phyloP scores from a whole-genome alignment of 306 rosid genomes.

The Dicorynia guianensis region DNA sequence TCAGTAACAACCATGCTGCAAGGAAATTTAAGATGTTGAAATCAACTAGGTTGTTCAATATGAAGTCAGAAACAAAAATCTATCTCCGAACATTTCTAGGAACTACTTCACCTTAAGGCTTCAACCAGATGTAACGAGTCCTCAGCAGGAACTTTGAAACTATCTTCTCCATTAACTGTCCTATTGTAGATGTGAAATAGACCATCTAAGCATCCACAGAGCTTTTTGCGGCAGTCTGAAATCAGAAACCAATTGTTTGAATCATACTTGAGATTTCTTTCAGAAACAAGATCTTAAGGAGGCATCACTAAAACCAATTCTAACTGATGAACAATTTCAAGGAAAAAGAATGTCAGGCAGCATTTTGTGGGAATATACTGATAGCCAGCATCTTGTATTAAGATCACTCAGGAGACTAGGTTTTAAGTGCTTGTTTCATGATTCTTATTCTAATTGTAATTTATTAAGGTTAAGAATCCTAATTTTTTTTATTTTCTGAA shows the following conservation, averaged over 20 bases:
- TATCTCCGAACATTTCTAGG: conserved; percentile 19
- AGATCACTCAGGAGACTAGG: neutral
- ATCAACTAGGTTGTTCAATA: conserved; percentile 36
- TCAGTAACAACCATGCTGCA: conserved; percentile 92
- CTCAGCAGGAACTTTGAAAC: conserved; percentile 89
- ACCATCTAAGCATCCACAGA: conserved; percentile 92
- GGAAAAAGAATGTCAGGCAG: neutral
- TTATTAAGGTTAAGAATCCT: neutral
- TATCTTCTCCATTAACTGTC: conserved; percentile 89
- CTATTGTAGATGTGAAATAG: conserved; percentile 86
- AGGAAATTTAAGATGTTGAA: conserved; percentile 41
- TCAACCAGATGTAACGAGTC: conserved; percentile 96
- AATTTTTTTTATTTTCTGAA: neutral
- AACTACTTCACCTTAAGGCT: conserved; percentile 77
- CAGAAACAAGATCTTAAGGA: neutral
- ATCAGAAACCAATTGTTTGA: conserved; percentile 35
- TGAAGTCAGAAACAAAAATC: conserved; percentile 38
- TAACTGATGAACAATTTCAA: conserved; percentile 9
- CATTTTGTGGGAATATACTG: neutral
- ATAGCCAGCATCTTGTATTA: neutral
- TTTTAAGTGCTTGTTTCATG: neutral
- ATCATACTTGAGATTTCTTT: conserved; percentile 2
- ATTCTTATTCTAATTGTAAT: neutral
- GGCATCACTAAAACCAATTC: neutral
- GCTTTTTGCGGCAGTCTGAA: conserved; percentile 95